These are phyloP conservation scores for Ascochyta rabiei DNA, from an alignment of 2,329 filamentous ascomycete species.

Conservation along the genomic window DNA sequence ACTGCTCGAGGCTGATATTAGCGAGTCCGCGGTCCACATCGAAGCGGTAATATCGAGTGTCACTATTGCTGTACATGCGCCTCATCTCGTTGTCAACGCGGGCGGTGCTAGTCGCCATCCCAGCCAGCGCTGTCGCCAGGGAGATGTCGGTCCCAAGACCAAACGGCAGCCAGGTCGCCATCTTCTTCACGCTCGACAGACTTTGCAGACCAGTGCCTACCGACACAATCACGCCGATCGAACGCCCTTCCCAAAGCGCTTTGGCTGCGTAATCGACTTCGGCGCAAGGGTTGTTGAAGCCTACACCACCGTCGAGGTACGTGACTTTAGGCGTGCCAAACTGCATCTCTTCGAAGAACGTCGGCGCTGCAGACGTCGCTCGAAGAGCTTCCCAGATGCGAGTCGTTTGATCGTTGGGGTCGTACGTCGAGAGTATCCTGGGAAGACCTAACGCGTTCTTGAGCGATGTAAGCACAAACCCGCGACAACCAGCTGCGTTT, in stretches of 20 bases:
- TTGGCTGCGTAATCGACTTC: constrained; percentile 58
- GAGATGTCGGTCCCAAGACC: constrained; percentile 48
- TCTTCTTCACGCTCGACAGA: constrained; percentile 47
- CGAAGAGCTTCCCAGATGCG: constrained; percentile 59
- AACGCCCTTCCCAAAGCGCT: constrained; percentile 46
- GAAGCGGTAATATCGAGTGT: constrained; percentile 48
- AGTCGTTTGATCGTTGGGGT: constrained; percentile 48
- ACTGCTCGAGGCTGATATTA: constrained; percentile 48
- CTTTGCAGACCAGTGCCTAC: constrained; percentile 48
- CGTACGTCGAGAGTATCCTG: constrained; percentile 46
- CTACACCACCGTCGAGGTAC: constrained; percentile 58
- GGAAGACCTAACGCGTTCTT: constrained; percentile 49
- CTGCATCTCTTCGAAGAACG: constrained; percentile 59
- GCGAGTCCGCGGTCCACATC: constrained; percentile 50
- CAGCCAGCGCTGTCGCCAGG: constrained; percentile 43
- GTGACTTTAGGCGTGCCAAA: constrained; percentile 54
- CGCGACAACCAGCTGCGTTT: constrained; percentile 43
- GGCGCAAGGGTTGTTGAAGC: constrained; percentile 58
- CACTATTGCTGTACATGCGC: constrained; percentile 47
- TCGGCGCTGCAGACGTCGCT: constrained; percentile 58
- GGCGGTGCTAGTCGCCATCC: constrained; percentile 48
- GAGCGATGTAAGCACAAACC: constrained; percentile 48
- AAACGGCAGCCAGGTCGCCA: constrained; percentile 48
- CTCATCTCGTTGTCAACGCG: constrained; percentile 51
- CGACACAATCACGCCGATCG: constrained; percentile 48